Evolutionary conservation across 176 grass and related monocot species (phyloP).

Genomic region (Musa itinerans): DNA sequence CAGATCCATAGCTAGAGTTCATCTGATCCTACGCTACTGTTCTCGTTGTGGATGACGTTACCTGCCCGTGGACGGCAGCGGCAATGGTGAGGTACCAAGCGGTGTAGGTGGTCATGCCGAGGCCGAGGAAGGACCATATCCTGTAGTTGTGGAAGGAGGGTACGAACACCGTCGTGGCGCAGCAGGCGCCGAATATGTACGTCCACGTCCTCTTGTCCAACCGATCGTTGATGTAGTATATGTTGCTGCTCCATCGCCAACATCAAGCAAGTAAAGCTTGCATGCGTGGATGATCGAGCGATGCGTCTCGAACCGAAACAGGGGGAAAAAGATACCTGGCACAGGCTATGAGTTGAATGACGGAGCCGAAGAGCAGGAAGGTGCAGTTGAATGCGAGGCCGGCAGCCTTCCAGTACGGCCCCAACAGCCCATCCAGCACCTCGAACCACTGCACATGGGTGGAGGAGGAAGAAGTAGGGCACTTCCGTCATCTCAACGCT

Average conservation of each 20-base stretch:
- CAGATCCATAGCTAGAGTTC: too few species aligned
- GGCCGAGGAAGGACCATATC: constrained; percentile 86
- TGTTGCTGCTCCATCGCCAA: constrained; percentile 5
- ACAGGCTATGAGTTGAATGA: constrained; percentile 71
- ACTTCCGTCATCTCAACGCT: too few species aligned
- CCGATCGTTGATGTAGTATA: constrained; percentile 76
- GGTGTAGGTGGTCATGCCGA: constrained; percentile 84
- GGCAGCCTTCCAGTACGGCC: too few species aligned
- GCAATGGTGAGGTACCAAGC: constrained; percentile 80
- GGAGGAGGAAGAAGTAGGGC: too few species aligned
- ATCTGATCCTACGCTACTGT: too few species aligned
- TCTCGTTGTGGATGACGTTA: not conserved
- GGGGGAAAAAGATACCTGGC: constrained; percentile 27
- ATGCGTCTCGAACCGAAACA: not conserved
- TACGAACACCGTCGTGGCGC: constrained; percentile 78
- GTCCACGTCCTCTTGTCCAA: constrained; percentile 88
- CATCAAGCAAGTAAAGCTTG: not conserved
- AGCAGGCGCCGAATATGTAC: constrained; percentile 83
- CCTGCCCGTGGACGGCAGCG: constrained; percentile 57
- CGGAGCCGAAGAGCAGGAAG: too few species aligned
- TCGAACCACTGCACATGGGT: constrained; percentile 50
- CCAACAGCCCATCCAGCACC: constrained; percentile 56
- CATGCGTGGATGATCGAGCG: not conserved
- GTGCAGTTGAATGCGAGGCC: too few species aligned
- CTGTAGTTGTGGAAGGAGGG: constrained; percentile 91